Evolutionary conservation across 106 monocot genomes (phyloP), one percentile per base, ranked within the genome.

Genomic region (Acorus gramineus): DNA sequence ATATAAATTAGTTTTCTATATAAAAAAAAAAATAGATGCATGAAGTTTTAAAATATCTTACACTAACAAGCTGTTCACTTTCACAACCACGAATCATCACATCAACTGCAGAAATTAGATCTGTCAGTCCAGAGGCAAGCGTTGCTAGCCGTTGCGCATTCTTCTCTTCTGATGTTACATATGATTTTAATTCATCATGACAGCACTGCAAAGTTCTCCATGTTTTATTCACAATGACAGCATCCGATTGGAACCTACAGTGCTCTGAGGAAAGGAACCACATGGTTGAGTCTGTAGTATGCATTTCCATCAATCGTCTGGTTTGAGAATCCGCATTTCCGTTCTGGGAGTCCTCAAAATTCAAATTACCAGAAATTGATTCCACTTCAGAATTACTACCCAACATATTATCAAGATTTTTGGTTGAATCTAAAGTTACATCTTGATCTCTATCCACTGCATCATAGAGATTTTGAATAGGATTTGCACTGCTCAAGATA

Each of bases 31-130:
- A 0, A n/a, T n/a, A n/a, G n/a, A 28, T 28, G 28, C 28, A 28
- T 28, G 28, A 28, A 28, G 28, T 28, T 28, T 44, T 44, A 9
- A 44, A 61, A 53, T 6, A 54, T 14, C 85, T 84, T 79, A 92
- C 98, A 71, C 51, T 52, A 3, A 67, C 49, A 59, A 79, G 53
- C 42, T 74, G 63, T 44, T 69, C 28, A 28, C 28, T 28, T 28
- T 28, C 70, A 61, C 85, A 81, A 46, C 70, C 66, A 58, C 63
- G 68, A 56, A 88, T 73, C 77, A 92, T 70, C 62, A 92, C 53
- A 71, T 98, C 98, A 43, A 76, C 60, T 69, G 85, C 84, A 71
- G 83, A 98, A 66, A 92, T 75, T 68, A 92, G 57, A 73, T 81
- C 72, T 28, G 73, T 71, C 42, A 98, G 60, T 58, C 68, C 55